Evolutionary conservation across 228 moss, liverwort and hornwort genomes (phyloP), one percentile per base, ranked within the genome.

Genomic region (Sphagnum magellanicum): DNA sequence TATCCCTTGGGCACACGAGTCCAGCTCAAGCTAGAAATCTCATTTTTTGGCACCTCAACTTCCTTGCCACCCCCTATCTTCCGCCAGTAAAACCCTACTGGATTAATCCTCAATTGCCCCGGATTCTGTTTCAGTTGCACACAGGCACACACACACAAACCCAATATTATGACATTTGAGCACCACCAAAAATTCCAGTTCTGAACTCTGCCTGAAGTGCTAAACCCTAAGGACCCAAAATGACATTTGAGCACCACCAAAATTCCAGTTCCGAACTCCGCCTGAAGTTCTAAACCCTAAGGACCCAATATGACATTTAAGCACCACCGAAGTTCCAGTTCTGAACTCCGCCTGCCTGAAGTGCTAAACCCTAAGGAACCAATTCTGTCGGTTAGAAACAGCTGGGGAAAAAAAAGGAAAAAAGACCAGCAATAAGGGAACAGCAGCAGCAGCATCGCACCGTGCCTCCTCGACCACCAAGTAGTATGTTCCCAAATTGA

Each of bases 1-100:
- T 85, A 98, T 32, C 98, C 98, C 74, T 81, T 92, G 2, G 98
- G 90, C 4, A 98, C 89, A 52, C 92, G 78, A 11, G 94, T 98
- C 98, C 98, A 98, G 69, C 89, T 93, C 77, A 98, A 81, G 59
- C 74, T 77, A 16, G 92, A 80, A 9, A 98, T 81, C 63, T 98
- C 94, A 47, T 68, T 75, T 49, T 91, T 90, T 6, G 89, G 73
- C 50, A 98, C 94, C 74, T 98, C 98, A 51, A 98, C 98, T 5
- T 90, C 77, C 70, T 98, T 98, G 6, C 98, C 94, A 10, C 98
- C 98, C 47, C 94, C 98, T 10, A 86, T 73, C 79, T 98, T 98
- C 70, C 81, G 92, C 98, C 98, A 98, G 52, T 85, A 71, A 51
- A 98, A 98, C 12, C 98, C 98, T 50, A 92, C 98, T 48, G 71